Base-by-base conservation (phyloP, 371 early-diverging fungal species). In the Homolaphlyctis polyrhiza region DNA sequence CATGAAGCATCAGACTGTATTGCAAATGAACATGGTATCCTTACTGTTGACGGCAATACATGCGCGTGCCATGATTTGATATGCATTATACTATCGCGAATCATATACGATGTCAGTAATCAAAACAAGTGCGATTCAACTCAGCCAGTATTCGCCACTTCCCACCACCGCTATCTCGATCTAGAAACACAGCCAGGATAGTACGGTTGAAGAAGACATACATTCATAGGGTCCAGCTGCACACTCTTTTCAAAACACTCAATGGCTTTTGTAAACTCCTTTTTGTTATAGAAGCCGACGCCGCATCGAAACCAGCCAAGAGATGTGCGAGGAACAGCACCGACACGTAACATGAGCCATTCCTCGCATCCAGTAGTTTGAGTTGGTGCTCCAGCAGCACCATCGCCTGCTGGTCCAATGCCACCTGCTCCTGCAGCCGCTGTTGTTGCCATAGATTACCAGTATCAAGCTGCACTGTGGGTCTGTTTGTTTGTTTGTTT, bases 251-350 rank as follows among this genome's bases (percentile, higher is more conserved):
- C 79, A 67, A 82, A 79, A 60, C 80, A 82, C 64, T 82, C 79
- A 49, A 82, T 82, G 14, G 78, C 64, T 48, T 77, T 74, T 30
- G 77, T 67, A 61, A 64, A 82, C 51, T 82, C 82, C 65, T 80
- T 78, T 63, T 82, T 82, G 70, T 82, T 82, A 68, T 80, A 82
- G 64, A 82, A 82, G 0, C 79, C 82, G 33, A 82, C 78, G 28
- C 83, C 83, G 62, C 75, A 77, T 2, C 83, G 61, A 59, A 82
- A 82, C 83, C 83, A 82, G 2, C 83, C 83, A 18, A 82, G 70
- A 21, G 83, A 82, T 64, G 79, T 82, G 30, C 78, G 64, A 8
- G 83, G 83, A 8, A 76, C 57, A 0, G 75, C 65, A 18, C 83
- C 83, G 48, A 82, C 73, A 11, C 83, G 72, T 5, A 79, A 72